Evolutionary conservation across 1,284 basidiomycete species (phyloP), one percentile per base, ranked within the genome.

Genomic region (Rhodotorula sp.): DNA sequence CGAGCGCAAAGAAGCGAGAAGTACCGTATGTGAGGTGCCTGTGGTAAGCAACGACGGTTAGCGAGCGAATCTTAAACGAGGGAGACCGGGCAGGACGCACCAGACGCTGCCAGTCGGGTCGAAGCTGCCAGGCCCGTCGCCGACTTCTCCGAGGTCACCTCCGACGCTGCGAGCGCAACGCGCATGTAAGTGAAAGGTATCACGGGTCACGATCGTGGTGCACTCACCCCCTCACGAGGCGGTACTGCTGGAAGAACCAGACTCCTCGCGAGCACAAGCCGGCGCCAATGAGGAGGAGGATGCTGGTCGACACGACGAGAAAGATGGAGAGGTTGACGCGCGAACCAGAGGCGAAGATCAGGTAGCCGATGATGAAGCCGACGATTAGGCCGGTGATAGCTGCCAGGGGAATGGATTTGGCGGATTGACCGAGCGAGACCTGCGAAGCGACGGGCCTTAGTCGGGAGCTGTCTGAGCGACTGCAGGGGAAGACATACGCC

Each of bases 221-320:
- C 39, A 44, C 39, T 44, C 39, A 44, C 39, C 39, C 9, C 19
- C 39, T 8, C 39, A 44, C 39, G 19, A 44, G 39, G 13, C 39
- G 82, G 79, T 93, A 83, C 74, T 83, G 81, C 79, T 94, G 82
- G 81, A 92, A 91, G 59, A 85, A 82, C 73, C 87, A 86, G 24
- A 90, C 83, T 9, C 88, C 83, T 79, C 86, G 88, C 70, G 87
- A 88, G 81, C 93, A 91, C 54, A 96, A 85, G 22, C 93, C 94
- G 0, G 93, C 89, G 51, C 94, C 93, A 80, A 96, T 92, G 77
- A 96, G 87, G 74, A 95, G 86, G 62, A 96, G 82, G 76, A 96
- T 82, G 83, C 90, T 90, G 63, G 94, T 94, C 84, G 94, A 95
- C 68, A 87, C 84, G 79, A 95, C 81, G 61, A 95, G 84, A 87